Base-by-base conservation (phyloP, 257 asterid genomes). In the Nicotiana undulata region DNA sequence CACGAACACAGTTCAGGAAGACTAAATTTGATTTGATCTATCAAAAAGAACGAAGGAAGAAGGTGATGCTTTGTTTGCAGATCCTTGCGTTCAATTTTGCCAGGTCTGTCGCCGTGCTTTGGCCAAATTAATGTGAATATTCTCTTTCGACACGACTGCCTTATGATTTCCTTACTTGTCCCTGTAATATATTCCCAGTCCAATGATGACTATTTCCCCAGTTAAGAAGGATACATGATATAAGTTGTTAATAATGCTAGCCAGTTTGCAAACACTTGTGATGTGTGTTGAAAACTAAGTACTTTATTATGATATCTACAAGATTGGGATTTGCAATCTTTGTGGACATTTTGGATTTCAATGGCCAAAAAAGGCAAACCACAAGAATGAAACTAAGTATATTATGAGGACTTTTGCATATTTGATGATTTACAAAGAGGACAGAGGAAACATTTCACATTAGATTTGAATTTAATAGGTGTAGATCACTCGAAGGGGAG, bases 1-100 rank as follows among this genome's bases (percentile, higher is more conserved):
- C 53, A 18, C 88, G 13, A 49, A 72, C 40, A 83, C 88, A 75
- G 88, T 70, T 46, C 93, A 86, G 80, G 94, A 91, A n/a, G 68
- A 80, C 40, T 72, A 72, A 72, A 46, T 72, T 40, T 72, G 40
- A 72, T 46, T 72, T 49, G 40, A 49, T 72, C 40, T 16, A 2
- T 72, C 60, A 72, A 2, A 24, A 3, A 10, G 58, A 26, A 10
- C 2, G 56, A 68, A 70, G 77, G 34, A 70, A 22, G 77, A 22
- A 44, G 77, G 24, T 8, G 3, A 40, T 13, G 37, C 22, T 44
- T 20, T 22, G 16, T 12, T 20, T 3, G n/a, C 37, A 17, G 13
- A 4, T 9, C 46, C 8, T 44, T 44, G 37, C 77, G 26, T 24
- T 58, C 12, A 72, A 56, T 24, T 72, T 46, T 46, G 16, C 60